These are phyloP conservation scores for Penicillium mononematosum DNA, from an alignment of 495 filamentous ascomycete species.

Conservation along the genomic window DNA sequence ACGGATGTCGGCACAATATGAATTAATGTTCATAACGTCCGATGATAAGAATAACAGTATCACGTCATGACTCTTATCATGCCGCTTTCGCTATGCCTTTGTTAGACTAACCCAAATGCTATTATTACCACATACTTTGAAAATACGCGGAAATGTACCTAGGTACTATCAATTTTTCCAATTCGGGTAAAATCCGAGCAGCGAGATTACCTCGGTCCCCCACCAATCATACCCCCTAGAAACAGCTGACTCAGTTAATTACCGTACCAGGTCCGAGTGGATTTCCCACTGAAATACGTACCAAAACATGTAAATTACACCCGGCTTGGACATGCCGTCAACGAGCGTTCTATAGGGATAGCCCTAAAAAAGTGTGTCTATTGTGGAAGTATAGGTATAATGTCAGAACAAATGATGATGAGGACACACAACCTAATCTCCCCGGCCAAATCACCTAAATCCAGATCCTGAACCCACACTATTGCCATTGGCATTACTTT, in stretches of 20 bases:
- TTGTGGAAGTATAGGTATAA: not conserved
- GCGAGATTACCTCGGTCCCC: not conserved
- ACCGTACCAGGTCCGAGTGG: constrained; percentile 4
- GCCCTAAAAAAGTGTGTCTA: not conserved
- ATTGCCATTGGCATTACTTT: constrained; percentile 8
- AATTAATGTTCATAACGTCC: not conserved
- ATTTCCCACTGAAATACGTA: not conserved
- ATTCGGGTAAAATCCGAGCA: constrained; percentile 6
- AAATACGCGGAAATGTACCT: constrained; percentile 10
- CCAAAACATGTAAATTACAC: not conserved
- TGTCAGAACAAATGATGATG: not conserved
- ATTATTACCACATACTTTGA: not conserved
- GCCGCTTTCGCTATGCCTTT: constrained; percentile 23
- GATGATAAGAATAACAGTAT: constrained; percentile 30
- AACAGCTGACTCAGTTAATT: constrained; percentile 14
- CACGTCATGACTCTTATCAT: constrained; percentile 32
- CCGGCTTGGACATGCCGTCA: not conserved
- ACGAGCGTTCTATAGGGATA: not conserved
- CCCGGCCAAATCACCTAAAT: not conserved
- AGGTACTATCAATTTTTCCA: constrained; percentile 17
- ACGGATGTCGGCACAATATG: constrained; percentile 16
- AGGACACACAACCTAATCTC: constrained; percentile 4
- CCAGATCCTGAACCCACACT: constrained; percentile 7
- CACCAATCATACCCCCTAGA: constrained; percentile 16
- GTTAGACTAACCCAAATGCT: not conserved